These are phyloP conservation scores for Aspergillus wentii DNA, from an alignment of 495 filamentous ascomycete species.

Conservation along the genomic window DNA sequence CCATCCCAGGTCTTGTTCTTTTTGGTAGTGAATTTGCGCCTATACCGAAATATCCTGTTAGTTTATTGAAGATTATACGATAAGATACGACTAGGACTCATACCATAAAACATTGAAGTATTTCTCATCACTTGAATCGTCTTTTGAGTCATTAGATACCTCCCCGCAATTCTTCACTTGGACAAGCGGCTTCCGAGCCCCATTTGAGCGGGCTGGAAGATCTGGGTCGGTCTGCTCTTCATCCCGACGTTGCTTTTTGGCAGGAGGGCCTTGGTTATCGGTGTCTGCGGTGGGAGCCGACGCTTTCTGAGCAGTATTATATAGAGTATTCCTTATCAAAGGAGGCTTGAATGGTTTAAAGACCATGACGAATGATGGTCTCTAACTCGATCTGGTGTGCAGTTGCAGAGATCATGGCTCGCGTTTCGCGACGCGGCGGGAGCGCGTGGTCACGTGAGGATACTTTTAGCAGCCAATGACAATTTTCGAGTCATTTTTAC, in stretches of 20 bases:
- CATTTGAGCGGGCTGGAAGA: conserved; percentile 4
- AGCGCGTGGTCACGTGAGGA: background rate
- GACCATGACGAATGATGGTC: conserved; percentile 27
- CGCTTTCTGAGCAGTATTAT: background rate
- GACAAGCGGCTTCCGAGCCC: conserved; percentile 22
- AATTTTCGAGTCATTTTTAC: too few species aligned
- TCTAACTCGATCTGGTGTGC: background rate
- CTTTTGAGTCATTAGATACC: conserved; percentile 7
- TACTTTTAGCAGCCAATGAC: too few species aligned
- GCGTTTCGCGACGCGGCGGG: background rate
- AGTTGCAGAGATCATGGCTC: background rate
- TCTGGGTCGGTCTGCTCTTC: too few species aligned
- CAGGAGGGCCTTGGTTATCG: conserved; percentile 11
- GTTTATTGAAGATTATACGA: background rate
- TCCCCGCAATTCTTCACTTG: conserved; percentile 26
- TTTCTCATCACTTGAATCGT: conserved; percentile 29
- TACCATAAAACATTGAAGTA: conserved; percentile 71
- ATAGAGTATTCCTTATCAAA: conserved; percentile 30
- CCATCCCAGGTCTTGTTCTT: conserved; percentile 88
- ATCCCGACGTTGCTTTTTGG: conserved; percentile 27
- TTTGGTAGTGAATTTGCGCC: conserved; percentile 71
- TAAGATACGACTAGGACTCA: conserved; percentile 4
- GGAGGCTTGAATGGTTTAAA: conserved; percentile 45
- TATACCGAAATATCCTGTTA: too few species aligned
- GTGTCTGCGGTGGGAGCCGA: background rate